Percentiles rank a stretch among this genome's conserved stretches.
Conservation (phyloP, 2,329 filamentous ascomycete genomes). For the Celoporthe dispersa region DNA sequence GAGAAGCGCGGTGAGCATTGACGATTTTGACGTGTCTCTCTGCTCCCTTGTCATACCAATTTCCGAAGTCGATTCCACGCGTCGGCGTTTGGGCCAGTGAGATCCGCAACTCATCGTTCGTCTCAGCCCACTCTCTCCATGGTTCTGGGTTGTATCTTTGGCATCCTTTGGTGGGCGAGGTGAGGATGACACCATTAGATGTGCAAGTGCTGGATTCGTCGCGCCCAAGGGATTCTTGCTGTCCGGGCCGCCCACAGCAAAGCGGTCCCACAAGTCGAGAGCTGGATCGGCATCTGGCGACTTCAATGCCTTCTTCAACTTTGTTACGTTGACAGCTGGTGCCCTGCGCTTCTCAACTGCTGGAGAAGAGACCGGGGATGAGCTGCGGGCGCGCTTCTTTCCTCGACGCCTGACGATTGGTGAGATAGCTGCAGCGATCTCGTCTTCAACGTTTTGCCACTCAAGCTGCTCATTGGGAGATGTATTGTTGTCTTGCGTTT, state of each 20-base stretch:
- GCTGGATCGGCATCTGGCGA: slow-evolving; percentile 75
- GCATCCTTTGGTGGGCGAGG: slow-evolving; percentile 59
- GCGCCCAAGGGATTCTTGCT: slow-evolving; percentile 49
- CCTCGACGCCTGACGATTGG: slow-evolving; percentile 55
- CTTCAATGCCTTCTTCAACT: slow-evolving; percentile 61
- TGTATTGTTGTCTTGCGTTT: slow-evolving; percentile 50
- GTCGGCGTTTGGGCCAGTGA: slow-evolving; percentile 74
- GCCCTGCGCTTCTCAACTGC: slow-evolving; percentile 49
- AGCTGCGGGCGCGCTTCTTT: slow-evolving; percentile 73
- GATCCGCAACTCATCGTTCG: slow-evolving; percentile 71
- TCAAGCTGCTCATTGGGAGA: slow-evolving; percentile 66
- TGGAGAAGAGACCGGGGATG: slow-evolving; percentile 73
- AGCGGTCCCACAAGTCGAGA: slow-evolving; percentile 77
- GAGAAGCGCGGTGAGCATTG: slow-evolving; percentile 65
- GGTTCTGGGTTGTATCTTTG: slow-evolving; percentile 39
- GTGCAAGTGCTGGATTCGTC: slow-evolving; percentile 62
- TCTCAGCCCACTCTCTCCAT: slow-evolving; percentile 56
- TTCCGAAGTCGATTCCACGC: slow-evolving; percentile 52
- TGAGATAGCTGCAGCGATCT: slow-evolving; percentile 47
- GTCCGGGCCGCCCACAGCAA: slow-evolving; percentile 58
- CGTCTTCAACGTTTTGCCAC: slow-evolving; percentile 60
- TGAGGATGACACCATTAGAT: slow-evolving; percentile 73
- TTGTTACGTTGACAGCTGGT: slow-evolving; percentile 60
- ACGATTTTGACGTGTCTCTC: slow-evolving; percentile 55
- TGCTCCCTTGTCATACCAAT: slow-evolving; percentile 30